Evolutionary conservation across 148 eudicot species (phyloP).

Genomic region (Vaccinium vitisidaea): DNA sequence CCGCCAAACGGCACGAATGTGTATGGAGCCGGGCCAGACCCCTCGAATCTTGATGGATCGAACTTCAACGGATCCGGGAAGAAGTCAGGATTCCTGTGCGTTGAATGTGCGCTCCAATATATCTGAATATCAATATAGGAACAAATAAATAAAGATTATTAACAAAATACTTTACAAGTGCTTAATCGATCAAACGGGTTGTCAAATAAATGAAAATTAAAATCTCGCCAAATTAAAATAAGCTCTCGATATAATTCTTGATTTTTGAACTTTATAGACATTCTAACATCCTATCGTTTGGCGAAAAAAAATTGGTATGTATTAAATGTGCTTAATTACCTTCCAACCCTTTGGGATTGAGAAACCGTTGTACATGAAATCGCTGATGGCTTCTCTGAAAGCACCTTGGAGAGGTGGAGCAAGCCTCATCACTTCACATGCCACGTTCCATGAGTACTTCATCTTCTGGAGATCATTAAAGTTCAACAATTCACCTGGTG

Average conservation of each 20-base stretch:
- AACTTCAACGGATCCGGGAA: not conserved
- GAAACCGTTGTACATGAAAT: conserved; percentile 8
- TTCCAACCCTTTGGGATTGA: conserved; percentile 9
- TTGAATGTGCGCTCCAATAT: not conserved
- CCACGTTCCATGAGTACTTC: conserved; percentile 7
- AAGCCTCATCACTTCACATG: conserved; percentile 5
- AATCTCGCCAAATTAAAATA: not conserved
- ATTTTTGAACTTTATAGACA: too few relatives aligned
- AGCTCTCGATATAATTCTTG: too few relatives aligned
- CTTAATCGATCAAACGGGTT: not conserved
- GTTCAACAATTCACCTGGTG: not conserved
- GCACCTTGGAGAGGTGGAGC: not conserved
- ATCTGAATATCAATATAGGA: not conserved
- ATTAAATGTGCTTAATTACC: not conserved
- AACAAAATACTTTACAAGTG: not conserved
- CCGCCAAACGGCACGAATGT: not conserved
- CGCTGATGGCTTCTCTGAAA: not conserved
- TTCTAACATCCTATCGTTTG: too few relatives aligned
- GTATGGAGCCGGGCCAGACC: not conserved
- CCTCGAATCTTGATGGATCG: not conserved
- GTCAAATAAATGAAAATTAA: too few relatives aligned
- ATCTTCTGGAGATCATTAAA: not conserved
- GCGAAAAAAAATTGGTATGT: too few relatives aligned
- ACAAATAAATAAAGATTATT: not conserved
- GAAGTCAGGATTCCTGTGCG: not conserved